Conservation (phyloP, 139 green algal genomes). For the Trebouxia sp. region DNA sequence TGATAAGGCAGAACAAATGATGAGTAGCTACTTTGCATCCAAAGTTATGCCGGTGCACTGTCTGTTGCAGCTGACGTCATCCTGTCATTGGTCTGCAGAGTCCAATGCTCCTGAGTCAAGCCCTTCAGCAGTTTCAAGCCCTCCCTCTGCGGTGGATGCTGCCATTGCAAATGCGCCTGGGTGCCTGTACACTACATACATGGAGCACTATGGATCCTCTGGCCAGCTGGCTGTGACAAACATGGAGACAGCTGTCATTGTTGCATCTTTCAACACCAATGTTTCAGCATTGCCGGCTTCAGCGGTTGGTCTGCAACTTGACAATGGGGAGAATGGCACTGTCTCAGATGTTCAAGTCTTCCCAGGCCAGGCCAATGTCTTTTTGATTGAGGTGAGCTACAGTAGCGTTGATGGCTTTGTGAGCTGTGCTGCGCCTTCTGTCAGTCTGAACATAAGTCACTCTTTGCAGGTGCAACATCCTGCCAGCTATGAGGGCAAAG, state of each 20-base stretch:
- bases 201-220: conserved; percentile 25
- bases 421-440: background rate
- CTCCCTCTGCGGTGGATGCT: background rate
- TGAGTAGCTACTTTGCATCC: background rate
- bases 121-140: background rate
- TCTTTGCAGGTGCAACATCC: conserved; percentile 31
- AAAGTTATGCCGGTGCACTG: background rate
- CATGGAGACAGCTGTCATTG: conserved; percentile 25
- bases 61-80: background rate
- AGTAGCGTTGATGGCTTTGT: background rate
- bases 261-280: conserved; percentile 6
- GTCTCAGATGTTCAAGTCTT: conserved; percentile 25
- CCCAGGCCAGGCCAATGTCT: conserved; percentile 21
- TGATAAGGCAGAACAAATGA: background rate
- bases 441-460: background rate
- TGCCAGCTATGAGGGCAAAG: conserved; percentile 9
- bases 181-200: conserved; percentile 32
- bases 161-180: background rate
- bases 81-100: background rate
- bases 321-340: background rate
- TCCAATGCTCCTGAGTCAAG: background rate
- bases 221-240: conserved; percentile 24
- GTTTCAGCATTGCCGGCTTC: background rate
- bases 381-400: conserved; percentile 31
- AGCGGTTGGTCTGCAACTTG: background rate